Base-by-base conservation (phyloP, 768 basidiomycete species). In the Termitomyces sp. region DNA sequence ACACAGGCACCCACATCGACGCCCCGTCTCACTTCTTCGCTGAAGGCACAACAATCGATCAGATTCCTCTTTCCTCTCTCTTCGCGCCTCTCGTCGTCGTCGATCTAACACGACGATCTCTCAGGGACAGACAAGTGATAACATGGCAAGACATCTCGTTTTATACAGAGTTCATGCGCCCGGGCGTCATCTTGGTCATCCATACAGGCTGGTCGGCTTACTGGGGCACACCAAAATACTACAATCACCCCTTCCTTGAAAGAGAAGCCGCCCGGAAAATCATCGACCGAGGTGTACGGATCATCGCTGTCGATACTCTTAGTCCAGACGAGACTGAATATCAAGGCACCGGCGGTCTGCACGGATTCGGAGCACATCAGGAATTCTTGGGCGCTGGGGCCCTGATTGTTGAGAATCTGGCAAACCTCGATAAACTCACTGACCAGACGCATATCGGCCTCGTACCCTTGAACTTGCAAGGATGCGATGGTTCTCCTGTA, bases 1-100 rank as follows among this genome's bases (percentile, higher is more conserved):
- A 91, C 64, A 84, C 85, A 1, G 89, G 89, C 46, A 91, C 89
- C 2, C 89, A 91, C 70, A 75, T 91, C 67, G 89, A 91, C 62
- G 86, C 88, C 1, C 89, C 89, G 0, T 82, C 78, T 50, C 89
- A 91, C 64, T 90, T 89, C 71, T 69, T 85, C 68, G 69, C 70
- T 4, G 72, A 78, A 30, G 87, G 85, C 5, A 69, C 70, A 44
- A 80, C 80, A 9, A 74, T 90, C 46, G 81, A 84, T 60, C 73
- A 84, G 50, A 73, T 90, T 47, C 76, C 80, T 10, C 74, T 88
- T 8, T 63, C 71, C 0, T 70, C 75, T 17, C 76, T 88, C 54
- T 67, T 86, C 23, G 82, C 80, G 2, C 79, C 78, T n/a, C 79
- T 79, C 0, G 62, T 80, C 21, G 66, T 87, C 1, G 67, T 87